Base-by-base conservation (phyloP, 2,329 filamentous ascomycete species). In the Pseudogymnoascus sp. region DNA sequence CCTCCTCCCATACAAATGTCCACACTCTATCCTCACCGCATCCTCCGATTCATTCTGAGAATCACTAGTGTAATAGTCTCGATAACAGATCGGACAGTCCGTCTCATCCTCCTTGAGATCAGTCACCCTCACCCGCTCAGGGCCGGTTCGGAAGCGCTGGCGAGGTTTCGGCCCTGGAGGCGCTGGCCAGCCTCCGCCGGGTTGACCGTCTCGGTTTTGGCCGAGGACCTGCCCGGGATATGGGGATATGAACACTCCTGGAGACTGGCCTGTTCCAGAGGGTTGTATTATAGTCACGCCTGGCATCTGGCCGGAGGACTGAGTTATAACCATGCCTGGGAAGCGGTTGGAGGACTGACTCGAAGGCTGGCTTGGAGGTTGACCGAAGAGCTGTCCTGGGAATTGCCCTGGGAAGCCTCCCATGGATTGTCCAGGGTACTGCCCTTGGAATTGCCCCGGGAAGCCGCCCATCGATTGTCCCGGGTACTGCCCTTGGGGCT, bases 11-110 rank as follows among this genome's bases (percentile, higher is more conserved):
- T 40, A 31, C 11, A 60, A 19, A 60, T 60, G 59, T 16, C 59
- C 59, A 8, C 59, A 60, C 35, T 11, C 19, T 40, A 60, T 40
- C 12, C 10, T 60, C 22, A 60, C 59, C 33, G 59, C 59, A 38
- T 38, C 59, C 33, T 60, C 59, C 6, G 19, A 26, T 38, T 40
- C 59, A 16, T 31, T 41, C 35, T 60, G 22, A 2, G 33, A 56
- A 33, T 56, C 38, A 16, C 35, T 7, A 11, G 59, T 38, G 11
- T 60, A 60, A 31, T 60, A 60, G n/a, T 38, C 59, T 26, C 38
- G 33, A 40, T 60, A 60, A n/a, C 59, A 60, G 33, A 60, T 41
- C 14, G 59, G 59, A 14, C 59, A 60, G 16, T 60, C 59, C n/a
- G 7, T 60, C n/a, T 41, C 59, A 4, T 40, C 59, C 12, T 60